These are phyloP conservation scores for Excoecaria cochinchinensis DNA, from an alignment of 345 rosid genomes.

Conservation along the genomic window DNA sequence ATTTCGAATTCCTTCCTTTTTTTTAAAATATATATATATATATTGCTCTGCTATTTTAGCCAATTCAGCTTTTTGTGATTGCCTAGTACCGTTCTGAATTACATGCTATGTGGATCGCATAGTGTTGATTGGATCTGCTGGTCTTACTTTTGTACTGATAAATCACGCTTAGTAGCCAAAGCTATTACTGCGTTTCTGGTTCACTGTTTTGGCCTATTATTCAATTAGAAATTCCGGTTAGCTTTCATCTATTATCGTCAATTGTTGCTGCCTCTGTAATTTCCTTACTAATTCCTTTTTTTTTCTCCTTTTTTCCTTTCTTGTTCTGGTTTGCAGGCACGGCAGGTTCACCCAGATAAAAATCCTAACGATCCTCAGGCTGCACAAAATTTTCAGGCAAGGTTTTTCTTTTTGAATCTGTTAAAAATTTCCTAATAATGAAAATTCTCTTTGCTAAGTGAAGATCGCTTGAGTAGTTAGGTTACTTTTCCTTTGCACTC, in stretches of 20 bases:
- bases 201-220: background rate
- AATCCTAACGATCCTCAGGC: constrained; percentile 93
- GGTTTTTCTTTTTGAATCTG: background rate
- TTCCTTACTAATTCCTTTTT: background rate
- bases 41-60: background rate
- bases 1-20: background rate
- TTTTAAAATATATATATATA: background rate
- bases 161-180: background rate
- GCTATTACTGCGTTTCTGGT: background rate
- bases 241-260: background rate
- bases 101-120: background rate
- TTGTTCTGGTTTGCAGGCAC: constrained; percentile 60
- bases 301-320: no score
- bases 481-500: background rate
- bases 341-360: constrained; percentile 97
- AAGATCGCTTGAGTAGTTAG: background rate
- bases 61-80: background rate
- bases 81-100: background rate
- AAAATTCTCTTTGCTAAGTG: background rate
- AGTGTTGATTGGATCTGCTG: background rate
- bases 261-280: background rate
- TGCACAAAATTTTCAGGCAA: constrained; percentile 88
- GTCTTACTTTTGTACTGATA: background rate
- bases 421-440: background rate
- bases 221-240: background rate